A percentile compares a stretch with the other conserved stretches of the same genome.
Conservation (phyloP, 75 land plant species). For the Azolla pinnata region DNA sequence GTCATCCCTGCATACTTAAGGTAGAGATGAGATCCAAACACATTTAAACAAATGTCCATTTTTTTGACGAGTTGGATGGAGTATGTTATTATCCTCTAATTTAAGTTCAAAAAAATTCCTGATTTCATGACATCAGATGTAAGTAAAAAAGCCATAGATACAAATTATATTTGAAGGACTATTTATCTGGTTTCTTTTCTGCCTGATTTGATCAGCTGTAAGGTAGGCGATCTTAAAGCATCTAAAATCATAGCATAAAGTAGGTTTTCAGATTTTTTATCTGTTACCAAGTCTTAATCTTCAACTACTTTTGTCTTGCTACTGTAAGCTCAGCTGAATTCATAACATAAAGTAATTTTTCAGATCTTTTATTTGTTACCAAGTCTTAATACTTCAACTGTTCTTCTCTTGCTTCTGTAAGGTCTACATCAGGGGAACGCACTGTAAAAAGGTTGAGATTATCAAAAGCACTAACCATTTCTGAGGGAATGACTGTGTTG, state of each 20-base stretch:
- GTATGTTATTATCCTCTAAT: too few relatives aligned
- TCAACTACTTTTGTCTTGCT: background rate
- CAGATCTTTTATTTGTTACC: background rate
- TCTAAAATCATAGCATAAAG: background rate
- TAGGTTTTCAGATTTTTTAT: background rate
- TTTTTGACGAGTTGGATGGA: too few relatives aligned
- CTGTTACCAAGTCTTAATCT: background rate
- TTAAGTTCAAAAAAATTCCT: too few relatives aligned
- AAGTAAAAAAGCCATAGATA: too few relatives aligned
- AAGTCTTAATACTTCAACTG: background rate
- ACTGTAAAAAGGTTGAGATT: conserved; percentile 84
- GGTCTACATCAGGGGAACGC: conserved; percentile 51
- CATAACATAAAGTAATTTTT: background rate
- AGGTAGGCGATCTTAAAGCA: background rate
- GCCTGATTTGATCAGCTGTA: too few relatives aligned
- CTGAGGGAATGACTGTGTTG: conserved; percentile 79
- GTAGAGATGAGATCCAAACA: too few relatives aligned
- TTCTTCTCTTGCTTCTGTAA: too few relatives aligned
- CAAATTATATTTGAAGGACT: too few relatives aligned
- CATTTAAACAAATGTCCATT: too few relatives aligned
- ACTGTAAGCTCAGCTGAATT: background rate
- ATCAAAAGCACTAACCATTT: conserved; percentile 85
- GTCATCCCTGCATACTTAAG: too few relatives aligned
- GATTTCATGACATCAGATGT: too few relatives aligned
- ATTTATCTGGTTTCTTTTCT: too few relatives aligned